A percentile compares a stretch with the other conserved stretches of the same genome.
phyloP scores from a whole-genome alignment of 441 rosid species.

The Sinapis alba region DNA sequence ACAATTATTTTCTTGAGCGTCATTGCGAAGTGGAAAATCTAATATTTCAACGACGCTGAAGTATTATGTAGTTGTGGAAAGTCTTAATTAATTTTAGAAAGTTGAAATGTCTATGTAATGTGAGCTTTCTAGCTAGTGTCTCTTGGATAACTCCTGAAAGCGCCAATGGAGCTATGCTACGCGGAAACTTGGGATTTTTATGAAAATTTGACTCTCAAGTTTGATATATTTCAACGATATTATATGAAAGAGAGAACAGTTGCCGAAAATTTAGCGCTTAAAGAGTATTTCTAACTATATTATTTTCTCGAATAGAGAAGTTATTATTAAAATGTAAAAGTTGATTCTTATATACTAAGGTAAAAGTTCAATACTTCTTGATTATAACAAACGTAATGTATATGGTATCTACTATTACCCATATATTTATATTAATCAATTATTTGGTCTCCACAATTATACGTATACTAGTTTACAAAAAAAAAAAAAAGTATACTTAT shows the following conservation, averaged over 20 bases:
- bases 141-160: conserved; percentile 34
- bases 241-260: neutral
- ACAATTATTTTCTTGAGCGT: conserved; percentile 34
- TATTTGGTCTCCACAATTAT: neutral
- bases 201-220: conserved; percentile 15
- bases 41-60: conserved; percentile 26
- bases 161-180: conserved; percentile 24
- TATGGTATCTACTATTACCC: neutral
- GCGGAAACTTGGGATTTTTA: conserved; percentile 33
- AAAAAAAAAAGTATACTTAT: neutral
- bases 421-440: neutral
- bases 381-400: neutral
- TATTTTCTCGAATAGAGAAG: neutral
- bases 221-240: conserved; percentile 22
- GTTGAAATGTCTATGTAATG: conserved; percentile 37
- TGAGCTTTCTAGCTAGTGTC: conserved; percentile 32
- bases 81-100: conserved; percentile 11
- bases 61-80: neutral
- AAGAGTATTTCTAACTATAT: neutral
- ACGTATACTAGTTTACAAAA: neutral
- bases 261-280: neutral
- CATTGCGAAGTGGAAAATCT: conserved; percentile 33
- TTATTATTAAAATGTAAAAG: neutral
- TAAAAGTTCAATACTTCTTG: neutral
- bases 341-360: neutral